These are phyloP conservation scores for Nakaseomyces kungkrabaensis DNA, from an alignment of 1,139 yeast species.

Conservation along the genomic window DNA sequence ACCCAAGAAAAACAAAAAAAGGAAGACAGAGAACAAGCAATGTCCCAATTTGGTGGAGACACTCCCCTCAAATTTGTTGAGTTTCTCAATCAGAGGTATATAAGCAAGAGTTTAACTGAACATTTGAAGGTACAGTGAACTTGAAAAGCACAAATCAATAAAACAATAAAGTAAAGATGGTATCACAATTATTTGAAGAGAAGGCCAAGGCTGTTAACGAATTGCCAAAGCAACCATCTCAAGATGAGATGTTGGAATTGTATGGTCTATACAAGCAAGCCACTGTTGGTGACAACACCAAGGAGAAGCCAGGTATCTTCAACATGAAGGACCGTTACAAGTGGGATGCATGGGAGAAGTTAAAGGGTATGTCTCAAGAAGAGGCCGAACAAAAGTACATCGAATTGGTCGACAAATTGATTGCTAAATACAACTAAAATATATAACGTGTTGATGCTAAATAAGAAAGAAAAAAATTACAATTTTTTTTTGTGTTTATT, in stretches of 20 bases:
- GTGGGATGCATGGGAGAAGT: constrained; percentile 93
- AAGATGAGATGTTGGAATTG: constrained; percentile 73
- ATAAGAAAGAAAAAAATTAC: neutral
- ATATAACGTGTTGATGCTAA: neutral
- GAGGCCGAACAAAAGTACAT: constrained; percentile 85
- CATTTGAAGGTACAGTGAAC: too few relatives aligned
- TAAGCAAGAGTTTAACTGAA: too few relatives aligned
- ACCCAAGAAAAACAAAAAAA: neutral
- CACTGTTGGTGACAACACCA: constrained; percentile 83
- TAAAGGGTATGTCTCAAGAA: constrained; percentile 75
- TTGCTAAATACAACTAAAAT: constrained; percentile 36
- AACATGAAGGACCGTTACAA: constrained; percentile 93
- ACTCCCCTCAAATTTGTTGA: too few relatives aligned
- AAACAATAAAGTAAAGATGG: constrained; percentile 18
- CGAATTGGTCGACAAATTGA: constrained; percentile 58
- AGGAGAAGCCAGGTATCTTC: constrained; percentile 69
- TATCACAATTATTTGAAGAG: constrained; percentile 28
- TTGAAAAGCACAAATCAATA: neutral
- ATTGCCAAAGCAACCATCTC: constrained; percentile 67
- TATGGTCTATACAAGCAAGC: constrained; percentile 96
- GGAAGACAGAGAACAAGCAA: neutral
- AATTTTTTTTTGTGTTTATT: neutral
- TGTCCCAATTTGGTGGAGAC: too few relatives aligned
- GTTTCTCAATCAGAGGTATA: too few relatives aligned
- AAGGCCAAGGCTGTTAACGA: constrained; percentile 72